phyloP scores from a whole-genome alignment of 148 eudicot genomes.

The Nepenthes gracilis region DNA sequence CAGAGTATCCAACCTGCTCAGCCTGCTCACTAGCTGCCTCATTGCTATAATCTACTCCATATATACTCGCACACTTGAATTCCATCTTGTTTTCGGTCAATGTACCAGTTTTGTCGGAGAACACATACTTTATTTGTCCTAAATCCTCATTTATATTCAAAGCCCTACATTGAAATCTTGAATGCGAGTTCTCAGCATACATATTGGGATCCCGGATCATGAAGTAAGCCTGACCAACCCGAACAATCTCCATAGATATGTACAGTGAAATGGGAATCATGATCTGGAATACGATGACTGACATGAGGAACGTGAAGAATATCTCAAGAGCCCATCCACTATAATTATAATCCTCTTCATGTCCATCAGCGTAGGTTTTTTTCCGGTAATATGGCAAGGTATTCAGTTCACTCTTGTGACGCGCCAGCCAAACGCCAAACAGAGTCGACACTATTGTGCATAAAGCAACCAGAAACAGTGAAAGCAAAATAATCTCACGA shows the following conservation, averaged over 20 bases:
- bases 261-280: constrained; percentile 96
- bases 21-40: constrained; percentile 23
- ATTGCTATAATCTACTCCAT: constrained; percentile 61
- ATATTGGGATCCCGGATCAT: constrained; percentile 67
- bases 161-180: constrained; percentile 90
- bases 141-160: constrained; percentile 94
- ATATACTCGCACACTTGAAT: constrained; percentile 86
- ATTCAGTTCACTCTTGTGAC: constrained; percentile 56
- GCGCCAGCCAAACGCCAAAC: constrained; percentile 72
- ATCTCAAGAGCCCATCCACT: constrained; percentile 83
- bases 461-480: constrained; percentile 59
- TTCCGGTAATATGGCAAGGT: constrained; percentile 64
- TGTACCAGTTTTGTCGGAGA: constrained; percentile 98
- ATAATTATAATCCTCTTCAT: constrained; percentile 46
- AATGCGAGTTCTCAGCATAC: constrained; percentile 62
- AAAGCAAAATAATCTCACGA: constrained; percentile 68
- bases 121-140: constrained; percentile 91
- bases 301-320: constrained; percentile 90
- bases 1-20: constrained; percentile 30
- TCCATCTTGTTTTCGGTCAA: constrained; percentile 99
- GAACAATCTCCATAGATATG: constrained; percentile 99
- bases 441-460: constrained; percentile 68
- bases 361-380: constrained; percentile 36
- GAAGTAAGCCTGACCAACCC: constrained; percentile 97
- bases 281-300: constrained; percentile 88